phyloP scores from a whole-genome alignment of 225 moss, liverwort and hornwort species.

The Rhytidiadelphus loreus region DNA sequence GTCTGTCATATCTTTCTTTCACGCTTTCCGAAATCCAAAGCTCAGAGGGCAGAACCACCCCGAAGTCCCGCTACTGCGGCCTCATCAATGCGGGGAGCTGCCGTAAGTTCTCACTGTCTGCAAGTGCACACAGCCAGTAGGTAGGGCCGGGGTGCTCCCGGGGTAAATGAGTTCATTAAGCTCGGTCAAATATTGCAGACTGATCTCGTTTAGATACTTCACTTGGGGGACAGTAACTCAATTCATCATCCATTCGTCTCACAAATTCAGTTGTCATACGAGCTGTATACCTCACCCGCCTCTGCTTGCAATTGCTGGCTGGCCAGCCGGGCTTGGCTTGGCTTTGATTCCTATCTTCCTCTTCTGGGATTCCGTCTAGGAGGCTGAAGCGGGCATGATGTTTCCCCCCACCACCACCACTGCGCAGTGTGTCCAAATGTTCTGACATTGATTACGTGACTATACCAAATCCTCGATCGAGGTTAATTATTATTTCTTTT shows the following conservation, averaged over 20 bases:
- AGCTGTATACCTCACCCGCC: too few relatives aligned
- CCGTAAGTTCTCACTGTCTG: not conserved
- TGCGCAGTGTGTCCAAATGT: not conserved
- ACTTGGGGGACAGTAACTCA: not conserved
- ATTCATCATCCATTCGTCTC: too few relatives aligned
- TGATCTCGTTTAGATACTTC: not conserved
- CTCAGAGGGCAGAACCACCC: not conserved
- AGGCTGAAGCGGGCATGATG: not conserved
- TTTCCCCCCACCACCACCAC: too few relatives aligned
- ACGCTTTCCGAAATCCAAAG: constrained; percentile 14
- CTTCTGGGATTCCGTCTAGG: not conserved
- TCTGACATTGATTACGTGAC: not conserved
- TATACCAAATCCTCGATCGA: too few relatives aligned
- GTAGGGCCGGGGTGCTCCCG: not conserved
- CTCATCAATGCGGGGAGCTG: constrained; percentile 3
- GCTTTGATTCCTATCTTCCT: not conserved
- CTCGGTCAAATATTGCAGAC: constrained; percentile 14
- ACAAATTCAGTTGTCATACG: not conserved
- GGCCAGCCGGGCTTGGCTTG: not conserved
- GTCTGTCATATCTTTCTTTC: constrained; percentile 33
- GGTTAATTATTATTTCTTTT: too few relatives aligned
- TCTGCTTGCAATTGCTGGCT: not conserved
- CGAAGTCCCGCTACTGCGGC: not conserved
- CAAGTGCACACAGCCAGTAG: not conserved
- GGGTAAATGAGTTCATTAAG: not conserved